Evolutionary conservation across 2,329 filamentous ascomycete species (phyloP), one percentile per base, ranked within the genome.

Genomic region (Botrytis fabae): DNA sequence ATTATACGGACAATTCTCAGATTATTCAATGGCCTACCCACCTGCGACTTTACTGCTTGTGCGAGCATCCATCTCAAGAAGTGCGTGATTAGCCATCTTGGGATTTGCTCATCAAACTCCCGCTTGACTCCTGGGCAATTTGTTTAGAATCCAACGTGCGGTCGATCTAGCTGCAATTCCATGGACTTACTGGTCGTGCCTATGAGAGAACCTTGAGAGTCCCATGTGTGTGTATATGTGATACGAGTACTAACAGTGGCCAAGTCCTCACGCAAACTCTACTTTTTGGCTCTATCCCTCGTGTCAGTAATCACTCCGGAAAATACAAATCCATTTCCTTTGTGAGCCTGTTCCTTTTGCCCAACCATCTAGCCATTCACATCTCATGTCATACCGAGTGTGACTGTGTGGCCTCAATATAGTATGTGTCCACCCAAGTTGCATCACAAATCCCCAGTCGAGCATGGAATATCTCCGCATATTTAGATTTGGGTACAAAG

Each of bases 401-500:
- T 68, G 35, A 68, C 48, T 40, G 48, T 42, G 64, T 57, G 48
- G 57, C 48, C 65, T 68, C 48, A 57, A 57, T 42, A 57, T 42
- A 28, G 25, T 22, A 25, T 59, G 61, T 44, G 35, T 48, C 70
- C 42, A 44, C 28, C 22, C 38, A 65, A 66, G 60, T 46, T 35
- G 62, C 62, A 66, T 66, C 61, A 71, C 61, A 66, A 64, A 66
- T 60, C 18, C 18, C 57, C 60, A 25, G 28, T 42, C 18, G 32
- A 51, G 48, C 35, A 57, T 42, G 51, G 22, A n/a, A 57, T 68
- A 20, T 51, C 46, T 54, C 64, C 32, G 46, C 44, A 68, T 25
- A 25, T 22, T 10, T 35, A 54, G 42, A 32, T 7, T 6, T 25
- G 22, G 51, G 48, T 20, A 68, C 51, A 48, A 40, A 68, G 61